Conservation (phyloP, 805 yeast species). For the Wickerhamomyces bovis region DNA sequence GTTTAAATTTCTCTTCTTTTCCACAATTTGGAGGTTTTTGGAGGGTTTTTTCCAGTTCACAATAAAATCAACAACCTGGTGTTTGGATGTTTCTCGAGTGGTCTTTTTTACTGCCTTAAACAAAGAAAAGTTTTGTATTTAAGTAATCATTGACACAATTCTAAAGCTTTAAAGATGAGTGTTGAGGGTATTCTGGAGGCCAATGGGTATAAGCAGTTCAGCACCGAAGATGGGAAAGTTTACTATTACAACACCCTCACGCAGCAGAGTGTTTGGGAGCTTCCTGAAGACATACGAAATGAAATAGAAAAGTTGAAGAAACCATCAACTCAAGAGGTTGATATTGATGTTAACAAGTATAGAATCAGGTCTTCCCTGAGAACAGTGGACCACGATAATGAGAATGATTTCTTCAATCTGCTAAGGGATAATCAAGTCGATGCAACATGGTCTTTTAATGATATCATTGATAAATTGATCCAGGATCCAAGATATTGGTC, state of each 20-base stretch:
- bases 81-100: not conserved
- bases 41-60: too few species aligned
- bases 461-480: conserved; percentile 53
- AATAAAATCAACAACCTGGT: too few species aligned
- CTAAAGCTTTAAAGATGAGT: conserved; percentile 65
- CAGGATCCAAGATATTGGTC: conserved; percentile 63
- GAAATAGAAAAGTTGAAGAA: conserved; percentile 10
- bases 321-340: not conserved
- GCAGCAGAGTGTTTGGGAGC: conserved; percentile 72
- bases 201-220: conserved; percentile 49
- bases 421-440: conserved; percentile 53
- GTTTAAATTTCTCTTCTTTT: not conserved
- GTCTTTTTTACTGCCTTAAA: too few species aligned
- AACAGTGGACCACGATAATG: conserved; percentile 31
- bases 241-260: conserved; percentile 68
- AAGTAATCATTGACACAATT: too few species aligned
- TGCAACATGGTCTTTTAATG: conserved; percentile 68
- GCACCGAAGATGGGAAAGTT: conserved; percentile 48
- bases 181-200: conserved; percentile 38
- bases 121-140: too few species aligned
- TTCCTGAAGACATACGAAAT: conserved; percentile 47
- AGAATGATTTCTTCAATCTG: conserved; percentile 43
- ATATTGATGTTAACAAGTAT: conserved; percentile 3
- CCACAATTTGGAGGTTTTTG: too few species aligned
- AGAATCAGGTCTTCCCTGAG: conserved; percentile 9